Base-by-base conservation (phyloP, 805 yeast genomes). In the Sugiyamaella lignohabitans region DNA sequence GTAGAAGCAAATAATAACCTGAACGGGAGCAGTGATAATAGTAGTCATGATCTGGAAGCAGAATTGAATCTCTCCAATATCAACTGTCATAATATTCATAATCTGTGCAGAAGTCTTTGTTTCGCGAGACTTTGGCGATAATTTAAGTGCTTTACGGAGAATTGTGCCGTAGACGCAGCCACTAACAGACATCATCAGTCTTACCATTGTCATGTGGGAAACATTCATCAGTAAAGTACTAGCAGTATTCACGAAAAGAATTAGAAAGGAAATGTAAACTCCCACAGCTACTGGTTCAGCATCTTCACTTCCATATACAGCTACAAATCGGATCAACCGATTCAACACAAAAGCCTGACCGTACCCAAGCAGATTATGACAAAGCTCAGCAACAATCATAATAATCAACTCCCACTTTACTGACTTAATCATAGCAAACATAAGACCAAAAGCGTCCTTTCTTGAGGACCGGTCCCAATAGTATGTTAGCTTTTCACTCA, bases 1-100 rank as follows among this genome's bases (percentile, higher is more conserved):
- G 44, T 73, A 65, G 54, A 88, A 71, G 71, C 95, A 87, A 47
- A 87, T 66, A 29, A 74, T 57, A 55, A 87, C 79, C 66, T 88
- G 96, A 68, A 87, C 84, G 2, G 96, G 96, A 46, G 95, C 96
- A 1, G 95, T 87, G 89, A 94, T 84, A 45, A 84, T 71, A 39
- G 85, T 72, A 57, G 84, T 84, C 50, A 87, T 76, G 66, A 82
- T 79, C 62, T 84, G 89, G 18, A 82, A 75, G 22, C 81, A 64
- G 36, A 75, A 78, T 56, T 79, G 82, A 38, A 84, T 66, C 51
- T 81, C 70, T 35, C 64, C 62, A n/a, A 82, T 78, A 67, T 85
- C 94, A 23, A 82, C 86, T 16, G 91, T 54, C 66, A 83, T 74
- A 58, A 80, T 69, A 56, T 83, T 85, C 48, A 84, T 71, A 42